Evolutionary conservation across 129 eudicot species (phyloP).

Genomic region (Rutidosis leptorrhynchoides): DNA sequence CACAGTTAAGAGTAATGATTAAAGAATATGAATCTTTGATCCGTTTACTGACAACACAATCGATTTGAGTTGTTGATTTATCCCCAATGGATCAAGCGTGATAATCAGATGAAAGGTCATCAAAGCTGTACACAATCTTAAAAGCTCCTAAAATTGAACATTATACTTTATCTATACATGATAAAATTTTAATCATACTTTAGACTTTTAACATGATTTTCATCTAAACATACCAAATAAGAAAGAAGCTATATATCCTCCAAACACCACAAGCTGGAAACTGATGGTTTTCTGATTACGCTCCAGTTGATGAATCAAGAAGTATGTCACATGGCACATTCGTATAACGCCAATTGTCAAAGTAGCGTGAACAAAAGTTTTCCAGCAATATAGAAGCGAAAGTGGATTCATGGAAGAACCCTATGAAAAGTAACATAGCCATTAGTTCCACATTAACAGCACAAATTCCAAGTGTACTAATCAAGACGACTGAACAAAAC

Average conservation of each 20-base stretch:
- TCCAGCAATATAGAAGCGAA: conserved; percentile 72
- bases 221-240: conserved; percentile 45
- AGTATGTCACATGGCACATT: conserved; percentile 65
- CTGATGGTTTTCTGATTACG: conserved; percentile 64
- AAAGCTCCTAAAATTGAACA: not conserved
- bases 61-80: not conserved
- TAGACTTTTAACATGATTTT: no score
- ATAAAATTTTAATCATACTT: no score
- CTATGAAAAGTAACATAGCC: conserved; percentile 40
- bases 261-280: conserved; percentile 69
- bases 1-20: no score
- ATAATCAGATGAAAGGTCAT: not conserved
- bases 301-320: conserved; percentile 58
- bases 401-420: conserved; percentile 58
- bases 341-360: conserved; percentile 60
- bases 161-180: not conserved
- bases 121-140: not conserved
- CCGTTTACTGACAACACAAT: not conserved
- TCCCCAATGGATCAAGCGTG: not conserved
- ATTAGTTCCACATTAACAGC: conserved; percentile 19
- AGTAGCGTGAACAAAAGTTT: conserved; percentile 56
- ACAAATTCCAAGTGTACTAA: not conserved
- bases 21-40: no score
- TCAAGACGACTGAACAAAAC: not conserved
- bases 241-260: conserved; percentile 77